phyloP scores from a whole-genome alignment of 2,329 filamentous ascomycete genomes.

The Aureobasidium mangrovei region DNA sequence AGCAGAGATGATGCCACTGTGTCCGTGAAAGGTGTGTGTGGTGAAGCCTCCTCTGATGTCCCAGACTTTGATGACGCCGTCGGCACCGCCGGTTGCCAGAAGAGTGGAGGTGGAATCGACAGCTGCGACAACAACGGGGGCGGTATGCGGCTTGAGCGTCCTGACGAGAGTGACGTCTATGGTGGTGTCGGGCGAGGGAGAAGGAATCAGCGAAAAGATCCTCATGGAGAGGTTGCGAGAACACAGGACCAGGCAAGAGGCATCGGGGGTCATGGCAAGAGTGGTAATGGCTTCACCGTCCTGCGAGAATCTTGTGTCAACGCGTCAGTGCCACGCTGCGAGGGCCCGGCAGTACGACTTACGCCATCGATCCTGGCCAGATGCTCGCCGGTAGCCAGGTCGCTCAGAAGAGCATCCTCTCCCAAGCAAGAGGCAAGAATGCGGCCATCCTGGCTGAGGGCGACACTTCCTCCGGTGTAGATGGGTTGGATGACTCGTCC shows the following conservation, averaged over 20 bases:
- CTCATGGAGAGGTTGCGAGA: constrained; percentile 95
- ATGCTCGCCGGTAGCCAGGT: constrained; percentile 73
- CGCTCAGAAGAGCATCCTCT: constrained; percentile 82
- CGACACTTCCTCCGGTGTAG: constrained; percentile 82
- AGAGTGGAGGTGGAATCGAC: constrained; percentile 83
- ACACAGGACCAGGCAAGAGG: constrained; percentile 79
- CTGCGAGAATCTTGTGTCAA: constrained; percentile 32
- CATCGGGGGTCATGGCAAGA: constrained; percentile 73
- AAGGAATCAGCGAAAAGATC: constrained; percentile 65
- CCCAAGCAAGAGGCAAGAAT: constrained; percentile 84
- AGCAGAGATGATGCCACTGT: constrained; percentile 83
- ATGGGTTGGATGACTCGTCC: constrained; percentile 80
- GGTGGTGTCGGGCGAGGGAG: constrained; percentile 44
- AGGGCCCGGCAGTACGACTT: constrained; percentile 29
- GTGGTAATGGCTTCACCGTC: constrained; percentile 66
- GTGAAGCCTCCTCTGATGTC: constrained; percentile 83
- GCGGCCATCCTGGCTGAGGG: constrained; percentile 70
- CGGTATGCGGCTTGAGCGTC: constrained; percentile 80
- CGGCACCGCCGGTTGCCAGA: constrained; percentile 84
- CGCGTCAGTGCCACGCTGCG: constrained; percentile 25
- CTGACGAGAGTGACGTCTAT: constrained; percentile 62
- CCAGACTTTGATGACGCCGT: constrained; percentile 94
- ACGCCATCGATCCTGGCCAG: constrained; percentile 83
- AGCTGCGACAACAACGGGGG: constrained; percentile 78
- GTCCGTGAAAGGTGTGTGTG: constrained; percentile 91